phyloP scores from a whole-genome alignment of 2,329 filamentous ascomycete genomes.

The Thielaviopsis punctulata region DNA sequence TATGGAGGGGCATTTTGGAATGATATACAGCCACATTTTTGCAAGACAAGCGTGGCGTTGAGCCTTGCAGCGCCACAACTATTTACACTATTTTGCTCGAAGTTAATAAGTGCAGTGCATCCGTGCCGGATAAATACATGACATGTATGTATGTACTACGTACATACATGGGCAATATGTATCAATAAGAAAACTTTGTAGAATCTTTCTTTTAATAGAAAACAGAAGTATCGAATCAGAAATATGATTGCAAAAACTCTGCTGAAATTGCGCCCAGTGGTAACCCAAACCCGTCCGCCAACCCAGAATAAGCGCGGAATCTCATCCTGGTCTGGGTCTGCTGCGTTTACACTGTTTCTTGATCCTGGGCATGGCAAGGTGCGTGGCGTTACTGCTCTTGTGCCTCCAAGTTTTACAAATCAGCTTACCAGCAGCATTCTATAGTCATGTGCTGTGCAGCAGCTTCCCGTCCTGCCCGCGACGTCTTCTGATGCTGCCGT shows the following conservation, averaged over 20 bases:
- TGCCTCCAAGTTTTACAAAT: neutral
- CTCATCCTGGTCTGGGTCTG: neutral
- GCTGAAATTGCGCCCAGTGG: neutral
- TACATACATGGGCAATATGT: too few species aligned
- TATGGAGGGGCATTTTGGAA: neutral
- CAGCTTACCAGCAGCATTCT: neutral
- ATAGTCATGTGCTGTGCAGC: neutral
- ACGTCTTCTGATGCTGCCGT: slow-evolving; percentile 16
- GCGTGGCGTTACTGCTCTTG: neutral
- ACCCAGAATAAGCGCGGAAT: neutral
- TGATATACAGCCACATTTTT: neutral
- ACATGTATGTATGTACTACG: too few species aligned
- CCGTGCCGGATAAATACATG: too few species aligned
- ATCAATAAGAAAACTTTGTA: too few species aligned
- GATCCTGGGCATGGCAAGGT: neutral
- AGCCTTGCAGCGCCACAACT: neutral
- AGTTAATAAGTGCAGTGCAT: too few species aligned
- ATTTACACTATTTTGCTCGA: neutral
- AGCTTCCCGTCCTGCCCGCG: neutral
- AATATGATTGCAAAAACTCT: neutral
- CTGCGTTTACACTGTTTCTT: neutral
- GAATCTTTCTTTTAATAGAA: too few species aligned
- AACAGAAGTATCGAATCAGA: neutral
- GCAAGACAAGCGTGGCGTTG: neutral
- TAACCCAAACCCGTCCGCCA: too few species aligned